Evolutionary conservation across 306 rosid genomes (phyloP).

Genomic region (Quercus glauca): DNA sequence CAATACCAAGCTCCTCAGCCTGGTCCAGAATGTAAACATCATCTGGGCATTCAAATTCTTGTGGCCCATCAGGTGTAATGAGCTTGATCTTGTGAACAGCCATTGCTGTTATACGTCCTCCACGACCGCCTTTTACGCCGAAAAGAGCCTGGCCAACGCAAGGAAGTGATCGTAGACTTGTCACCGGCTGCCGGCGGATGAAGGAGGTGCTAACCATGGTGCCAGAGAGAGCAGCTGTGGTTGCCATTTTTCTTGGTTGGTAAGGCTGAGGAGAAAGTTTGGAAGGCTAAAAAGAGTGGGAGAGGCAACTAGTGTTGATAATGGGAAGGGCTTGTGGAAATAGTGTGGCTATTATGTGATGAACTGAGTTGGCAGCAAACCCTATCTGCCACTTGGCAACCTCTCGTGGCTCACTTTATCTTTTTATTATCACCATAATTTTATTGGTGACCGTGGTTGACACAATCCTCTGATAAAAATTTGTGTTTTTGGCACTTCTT

Average conservation of each 20-base stretch:
- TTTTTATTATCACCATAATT: conserved; percentile 31
- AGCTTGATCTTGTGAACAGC: conserved; percentile 62
- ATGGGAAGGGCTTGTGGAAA: conserved; percentile 27
- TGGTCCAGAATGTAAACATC: conserved; percentile 61
- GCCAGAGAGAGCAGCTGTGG: conserved; percentile 51
- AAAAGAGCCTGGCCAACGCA: conserved; percentile 46
- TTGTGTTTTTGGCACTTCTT: not conserved
- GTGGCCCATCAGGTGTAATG: conserved; percentile 55
- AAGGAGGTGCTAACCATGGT: conserved; percentile 61
- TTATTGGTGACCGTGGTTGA: not conserved
- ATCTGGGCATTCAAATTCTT: conserved; percentile 52
- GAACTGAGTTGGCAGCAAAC: conserved; percentile 13
- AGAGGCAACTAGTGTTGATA: conserved; percentile 15
- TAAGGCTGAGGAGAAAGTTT: not conserved
- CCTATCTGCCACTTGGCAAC: conserved; percentile 63
- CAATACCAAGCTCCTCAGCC: conserved; percentile 60
- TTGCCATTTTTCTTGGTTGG: conserved; percentile 30
- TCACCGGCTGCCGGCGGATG: conserved; percentile 36
- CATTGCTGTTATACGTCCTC: conserved; percentile 57
- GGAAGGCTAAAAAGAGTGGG: not conserved
- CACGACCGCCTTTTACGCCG: conserved; percentile 47
- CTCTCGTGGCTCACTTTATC: conserved; percentile 28
- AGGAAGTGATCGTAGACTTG: conserved; percentile 40
- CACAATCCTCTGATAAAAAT: not conserved
- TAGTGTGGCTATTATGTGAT: conserved; percentile 21